These are phyloP conservation scores for Sporothrix euskadiensis DNA, from an alignment of 2,329 filamentous ascomycete genomes.

Conservation along the genomic window DNA sequence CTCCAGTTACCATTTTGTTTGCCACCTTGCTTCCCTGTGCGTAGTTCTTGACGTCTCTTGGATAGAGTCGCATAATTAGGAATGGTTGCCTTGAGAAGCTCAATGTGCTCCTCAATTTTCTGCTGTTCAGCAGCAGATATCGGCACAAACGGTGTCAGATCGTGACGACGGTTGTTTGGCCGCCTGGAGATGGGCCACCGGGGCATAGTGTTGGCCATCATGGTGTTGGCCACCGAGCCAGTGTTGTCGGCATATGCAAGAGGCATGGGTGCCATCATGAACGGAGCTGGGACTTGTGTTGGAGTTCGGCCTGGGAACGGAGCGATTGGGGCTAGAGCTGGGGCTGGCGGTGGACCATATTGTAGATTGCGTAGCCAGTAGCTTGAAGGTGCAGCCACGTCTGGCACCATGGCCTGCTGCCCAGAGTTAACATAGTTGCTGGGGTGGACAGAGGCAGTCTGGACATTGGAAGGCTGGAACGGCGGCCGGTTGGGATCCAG, in stretches of 20 bases:
- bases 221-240: not conserved
- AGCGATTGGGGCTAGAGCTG: not conserved
- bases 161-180: not conserved
- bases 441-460: not conserved
- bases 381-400: not conserved
- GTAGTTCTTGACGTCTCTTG: conserved; percentile 29
- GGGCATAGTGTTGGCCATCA: not conserved
- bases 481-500: not conserved
- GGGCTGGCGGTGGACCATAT: not conserved
- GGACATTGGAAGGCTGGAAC: not conserved
- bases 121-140: conserved; percentile 29
- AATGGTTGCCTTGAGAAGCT: conserved; percentile 29
- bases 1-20: not conserved
- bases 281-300: not conserved
- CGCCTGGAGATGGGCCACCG: not conserved
- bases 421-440: too few species aligned
- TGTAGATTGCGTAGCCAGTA: not conserved
- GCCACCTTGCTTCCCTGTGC: conserved; percentile 21
- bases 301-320: not conserved
- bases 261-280: not conserved
- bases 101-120: conserved; percentile 32
- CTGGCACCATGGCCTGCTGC: not conserved
- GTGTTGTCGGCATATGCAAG: not conserved
- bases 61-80: conserved; percentile 30
- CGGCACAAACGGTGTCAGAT: conserved; percentile 15